Evolutionary conservation across 257 asterid species (phyloP).

Genomic region (Lavandula angustifolia): DNA sequence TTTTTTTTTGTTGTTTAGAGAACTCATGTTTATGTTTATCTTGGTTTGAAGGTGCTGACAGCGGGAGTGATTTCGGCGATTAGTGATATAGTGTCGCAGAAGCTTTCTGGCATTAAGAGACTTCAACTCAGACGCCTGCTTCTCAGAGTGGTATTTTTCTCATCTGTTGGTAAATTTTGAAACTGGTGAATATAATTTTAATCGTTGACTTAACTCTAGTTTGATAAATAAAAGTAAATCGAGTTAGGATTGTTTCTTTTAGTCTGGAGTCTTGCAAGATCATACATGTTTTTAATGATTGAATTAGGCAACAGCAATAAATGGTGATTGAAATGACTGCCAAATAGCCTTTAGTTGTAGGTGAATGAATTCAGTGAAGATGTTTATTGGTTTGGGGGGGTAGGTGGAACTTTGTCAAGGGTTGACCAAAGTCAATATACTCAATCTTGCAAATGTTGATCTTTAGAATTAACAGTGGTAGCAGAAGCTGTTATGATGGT

Average conservation of each 20-base stretch:
- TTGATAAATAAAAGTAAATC: background rate
- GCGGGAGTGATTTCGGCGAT: conserved; percentile 83
- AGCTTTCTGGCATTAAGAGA: conserved; percentile 78
- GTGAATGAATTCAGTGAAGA: conserved; percentile 2
- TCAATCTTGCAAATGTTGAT: background rate
- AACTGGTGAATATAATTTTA: background rate
- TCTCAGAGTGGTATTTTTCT: conserved; percentile 74
- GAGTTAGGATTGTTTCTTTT: background rate
- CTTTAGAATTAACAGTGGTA: background rate
- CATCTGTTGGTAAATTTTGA: background rate
- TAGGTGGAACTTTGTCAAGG: conserved; percentile 9
- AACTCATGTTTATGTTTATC: background rate
- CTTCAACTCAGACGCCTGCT: conserved; percentile 86
- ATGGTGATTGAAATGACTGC: background rate
- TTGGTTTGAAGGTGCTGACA: conserved; percentile 55
- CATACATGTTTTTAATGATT: background rate
- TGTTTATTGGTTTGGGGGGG: background rate
- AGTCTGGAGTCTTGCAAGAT: background rate
- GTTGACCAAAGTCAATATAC: conserved; percentile 7
- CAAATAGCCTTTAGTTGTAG: conserved; percentile 6
- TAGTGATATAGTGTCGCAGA: conserved; percentile 81
- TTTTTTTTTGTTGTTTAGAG: background rate
- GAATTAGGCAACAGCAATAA: background rate
- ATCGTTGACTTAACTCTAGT: background rate
- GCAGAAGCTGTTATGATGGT: too few relatives aligned